A percentile compares a stretch with the other conserved stretches of the same genome.
These are phyloP conservation scores for Piper betle DNA, from an alignment of 164 flowering plant genomes.

Conservation along the genomic window DNA sequence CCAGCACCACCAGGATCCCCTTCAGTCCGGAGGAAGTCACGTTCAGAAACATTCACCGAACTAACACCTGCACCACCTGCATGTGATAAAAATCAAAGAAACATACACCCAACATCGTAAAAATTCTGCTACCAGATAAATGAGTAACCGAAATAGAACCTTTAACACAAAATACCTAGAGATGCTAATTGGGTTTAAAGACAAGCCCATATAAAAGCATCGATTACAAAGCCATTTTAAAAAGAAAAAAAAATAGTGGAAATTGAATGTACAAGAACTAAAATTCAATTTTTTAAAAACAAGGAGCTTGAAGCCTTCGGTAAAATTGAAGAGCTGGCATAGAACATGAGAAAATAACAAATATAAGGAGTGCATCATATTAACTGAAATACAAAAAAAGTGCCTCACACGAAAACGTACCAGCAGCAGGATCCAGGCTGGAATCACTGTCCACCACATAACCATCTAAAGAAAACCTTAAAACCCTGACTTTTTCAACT, in stretches of 20 bases:
- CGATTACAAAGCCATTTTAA: neutral
- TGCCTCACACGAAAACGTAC: constrained; percentile 13
- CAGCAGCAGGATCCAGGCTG: constrained; percentile 9
- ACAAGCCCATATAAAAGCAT: too few species aligned
- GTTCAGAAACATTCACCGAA: constrained; percentile 47
- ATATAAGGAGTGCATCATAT: neutral
- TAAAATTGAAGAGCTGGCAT: neutral
- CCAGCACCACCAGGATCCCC: constrained; percentile 95
- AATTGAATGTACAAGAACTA: neutral
- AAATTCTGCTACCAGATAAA: neutral
- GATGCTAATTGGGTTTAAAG: too few species aligned
- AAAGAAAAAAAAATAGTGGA: neutral
- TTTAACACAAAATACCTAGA: neutral
- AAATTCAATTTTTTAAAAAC: neutral
- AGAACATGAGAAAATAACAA: neutral
- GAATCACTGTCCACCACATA: constrained; percentile 27
- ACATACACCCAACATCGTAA: neutral
- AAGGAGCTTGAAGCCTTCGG: neutral
- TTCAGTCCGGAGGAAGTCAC: constrained; percentile 78
- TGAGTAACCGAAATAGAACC: neutral
- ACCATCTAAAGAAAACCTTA: constrained; percentile 83
- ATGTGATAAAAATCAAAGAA: neutral
- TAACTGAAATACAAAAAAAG: neutral
- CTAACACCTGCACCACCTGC: neutral
- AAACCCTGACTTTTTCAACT: constrained; percentile 65